Percentiles rank a stretch among this genome's conserved stretches.
Conservation (phyloP, 129 eudicot species). For the Escallonia herrerae region DNA sequence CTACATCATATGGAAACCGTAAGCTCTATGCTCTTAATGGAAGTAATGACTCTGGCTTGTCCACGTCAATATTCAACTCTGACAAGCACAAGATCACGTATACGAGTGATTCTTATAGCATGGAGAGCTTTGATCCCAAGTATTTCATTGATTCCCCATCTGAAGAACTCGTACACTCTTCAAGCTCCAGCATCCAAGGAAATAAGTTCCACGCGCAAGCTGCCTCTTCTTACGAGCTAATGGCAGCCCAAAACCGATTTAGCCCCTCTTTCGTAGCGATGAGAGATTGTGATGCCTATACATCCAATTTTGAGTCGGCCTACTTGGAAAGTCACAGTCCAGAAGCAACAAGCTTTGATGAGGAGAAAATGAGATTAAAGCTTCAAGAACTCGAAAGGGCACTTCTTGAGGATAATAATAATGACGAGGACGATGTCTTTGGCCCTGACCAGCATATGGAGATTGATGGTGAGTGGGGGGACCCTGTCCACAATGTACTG, state of each 20-base stretch:
- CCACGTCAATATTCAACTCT: slow-evolving; percentile 5
- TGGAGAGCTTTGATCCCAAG: slow-evolving; percentile 49
- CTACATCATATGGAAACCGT: not conserved
- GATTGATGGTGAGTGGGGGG: slow-evolving; percentile 11
- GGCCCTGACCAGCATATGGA: slow-evolving; percentile 20
- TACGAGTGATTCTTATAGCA: slow-evolving; percentile 37
- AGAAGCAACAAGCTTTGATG: slow-evolving; percentile 47
- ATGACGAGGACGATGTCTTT: slow-evolving; percentile 10
- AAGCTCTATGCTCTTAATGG: slow-evolving; percentile 10
- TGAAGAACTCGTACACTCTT: slow-evolving; percentile 37
- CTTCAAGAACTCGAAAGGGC: slow-evolving; percentile 84
- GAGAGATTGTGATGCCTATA: slow-evolving; percentile 12
- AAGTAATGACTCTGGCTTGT: slow-evolving; percentile 4
- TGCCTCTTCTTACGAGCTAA: slow-evolving; percentile 23
- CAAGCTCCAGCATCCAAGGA: slow-evolving; percentile 15
- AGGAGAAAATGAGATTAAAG: slow-evolving; percentile 59
- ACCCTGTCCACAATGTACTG: not conserved
- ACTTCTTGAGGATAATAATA: slow-evolving; percentile 56
- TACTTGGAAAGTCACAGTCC: slow-evolving; percentile 36
- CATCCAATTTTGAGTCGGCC: slow-evolving; percentile 30
- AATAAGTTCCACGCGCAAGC: slow-evolving; percentile 6
- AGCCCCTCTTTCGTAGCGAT: slow-evolving; percentile 10
- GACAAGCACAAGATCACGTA: slow-evolving; percentile 11
- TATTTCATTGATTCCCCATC: slow-evolving; percentile 60
- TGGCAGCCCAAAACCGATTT: slow-evolving; percentile 15